Evolutionary conservation across 208 protist genomes (phyloP).

Genomic region (Leishmania amazonensis): DNA sequence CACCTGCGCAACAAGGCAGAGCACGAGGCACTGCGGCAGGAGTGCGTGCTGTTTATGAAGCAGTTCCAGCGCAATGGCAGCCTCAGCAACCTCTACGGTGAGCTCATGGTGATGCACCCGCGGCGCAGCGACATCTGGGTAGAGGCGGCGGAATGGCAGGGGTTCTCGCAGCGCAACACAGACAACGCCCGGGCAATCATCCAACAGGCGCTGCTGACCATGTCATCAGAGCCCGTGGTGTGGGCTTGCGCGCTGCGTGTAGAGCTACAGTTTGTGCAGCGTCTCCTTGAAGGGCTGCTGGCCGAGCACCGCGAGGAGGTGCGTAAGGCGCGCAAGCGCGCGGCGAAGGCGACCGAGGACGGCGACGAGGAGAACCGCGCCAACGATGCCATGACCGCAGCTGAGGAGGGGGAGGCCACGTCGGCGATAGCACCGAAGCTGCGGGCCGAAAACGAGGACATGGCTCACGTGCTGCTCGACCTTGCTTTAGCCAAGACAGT

Average conservation of each 20-base stretch:
- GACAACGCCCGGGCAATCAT: constrained; percentile 78
- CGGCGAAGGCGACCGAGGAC: constrained; percentile 5
- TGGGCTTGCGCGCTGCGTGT: constrained; percentile 75
- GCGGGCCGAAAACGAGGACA: constrained; percentile 56
- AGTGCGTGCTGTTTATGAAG: constrained; percentile 73
- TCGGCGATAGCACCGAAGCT: constrained; percentile 43
- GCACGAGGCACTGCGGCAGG: constrained; percentile 54
- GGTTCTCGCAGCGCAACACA: constrained; percentile 54
- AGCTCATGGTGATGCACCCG: constrained; percentile 72
- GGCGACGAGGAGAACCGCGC: constrained; percentile 2
- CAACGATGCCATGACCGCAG: not conserved
- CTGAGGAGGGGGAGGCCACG: constrained; percentile 15
- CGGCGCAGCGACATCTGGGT: constrained; percentile 71
- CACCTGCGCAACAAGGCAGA: constrained; percentile 61
- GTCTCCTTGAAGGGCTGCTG: constrained; percentile 53
- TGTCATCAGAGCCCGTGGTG: constrained; percentile 48
- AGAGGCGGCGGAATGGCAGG: constrained; percentile 80
- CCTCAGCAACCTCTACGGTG: constrained; percentile 77
- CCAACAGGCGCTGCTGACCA: constrained; percentile 80
- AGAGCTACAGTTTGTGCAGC: constrained; percentile 72
- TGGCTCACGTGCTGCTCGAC: constrained; percentile 66
- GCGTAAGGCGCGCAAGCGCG: constrained; percentile 28
- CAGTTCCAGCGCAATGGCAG: constrained; percentile 49
- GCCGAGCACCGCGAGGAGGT: constrained; percentile 36
- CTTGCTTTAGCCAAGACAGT: constrained; percentile 69